Conservation (phyloP, 306 rosid species). For the Hippophae gyantsensis region DNA sequence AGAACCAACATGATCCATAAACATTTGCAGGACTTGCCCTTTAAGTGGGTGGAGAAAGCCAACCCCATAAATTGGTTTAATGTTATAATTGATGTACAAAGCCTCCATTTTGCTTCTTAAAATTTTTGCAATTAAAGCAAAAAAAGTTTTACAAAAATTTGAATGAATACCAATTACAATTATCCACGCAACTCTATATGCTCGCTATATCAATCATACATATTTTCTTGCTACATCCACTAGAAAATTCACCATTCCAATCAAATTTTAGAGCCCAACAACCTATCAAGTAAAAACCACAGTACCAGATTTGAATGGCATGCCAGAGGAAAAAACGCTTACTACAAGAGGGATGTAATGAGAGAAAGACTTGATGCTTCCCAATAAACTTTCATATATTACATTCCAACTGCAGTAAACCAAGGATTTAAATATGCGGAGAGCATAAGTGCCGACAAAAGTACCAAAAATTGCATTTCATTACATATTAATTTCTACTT, state of each 20-base stretch:
- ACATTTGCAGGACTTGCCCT: conserved; percentile 14
- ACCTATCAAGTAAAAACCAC: background rate
- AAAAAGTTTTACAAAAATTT: conserved; percentile 9
- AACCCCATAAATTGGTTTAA: conserved; percentile 2
- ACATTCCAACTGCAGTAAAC: conserved; percentile 93
- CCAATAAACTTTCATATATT: conserved; percentile 68
- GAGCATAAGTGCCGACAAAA: conserved; percentile 45
- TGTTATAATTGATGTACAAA: conserved; percentile 31
- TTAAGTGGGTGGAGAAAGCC: conserved; percentile 3
- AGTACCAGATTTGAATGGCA: background rate
- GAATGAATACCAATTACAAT: conserved; percentile 20
- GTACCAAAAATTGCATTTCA: conserved; percentile 19
- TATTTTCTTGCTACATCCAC: conserved; percentile 85
- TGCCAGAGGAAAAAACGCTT: conserved; percentile 21
- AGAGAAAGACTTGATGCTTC: conserved; percentile 79
- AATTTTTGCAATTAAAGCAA: conserved; percentile 33
- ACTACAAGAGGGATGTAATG: conserved; percentile 76
- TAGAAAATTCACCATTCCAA: conserved; percentile 98
- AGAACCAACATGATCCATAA: background rate
- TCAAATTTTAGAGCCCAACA: conserved; percentile 12
- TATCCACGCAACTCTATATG: conserved; percentile 21
- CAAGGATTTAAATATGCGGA: conserved; percentile 37
- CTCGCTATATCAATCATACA: conserved; percentile 50
- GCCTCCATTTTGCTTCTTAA: conserved; percentile 20
- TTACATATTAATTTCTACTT: conserved; percentile 23